These are phyloP conservation scores for Sclerotiophoma versabilis DNA, from an alignment of 2,329 filamentous ascomycete species.

Conservation along the genomic window DNA sequence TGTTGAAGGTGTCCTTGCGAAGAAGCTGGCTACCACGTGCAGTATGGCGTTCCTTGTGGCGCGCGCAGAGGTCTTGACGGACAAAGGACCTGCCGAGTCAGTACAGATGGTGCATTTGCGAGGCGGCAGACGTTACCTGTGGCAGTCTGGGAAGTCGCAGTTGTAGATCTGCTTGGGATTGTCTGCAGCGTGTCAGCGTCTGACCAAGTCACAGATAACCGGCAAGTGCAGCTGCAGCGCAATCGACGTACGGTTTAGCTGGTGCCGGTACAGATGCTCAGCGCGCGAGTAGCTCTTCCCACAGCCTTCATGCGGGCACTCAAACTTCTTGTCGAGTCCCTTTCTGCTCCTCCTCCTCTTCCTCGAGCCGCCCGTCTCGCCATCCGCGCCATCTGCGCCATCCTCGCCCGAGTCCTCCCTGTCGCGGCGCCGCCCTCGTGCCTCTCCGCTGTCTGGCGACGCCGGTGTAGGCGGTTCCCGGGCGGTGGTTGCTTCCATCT, in stretches of 20 bases:
- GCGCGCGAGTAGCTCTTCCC: slow-evolving; percentile 96
- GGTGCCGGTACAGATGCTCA: slow-evolving; percentile 95
- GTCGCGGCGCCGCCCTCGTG: slow-evolving; percentile 48
- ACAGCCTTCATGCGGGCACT: slow-evolving; percentile 83
- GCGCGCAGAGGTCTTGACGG: slow-evolving; percentile 87
- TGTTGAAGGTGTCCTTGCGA: slow-evolving; percentile 71
- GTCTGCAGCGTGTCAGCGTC: slow-evolving; percentile 60
- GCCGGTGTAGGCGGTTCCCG: slow-evolving; percentile 43
- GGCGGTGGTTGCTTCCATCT: slow-evolving; percentile 42
- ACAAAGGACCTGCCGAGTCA: slow-evolving; percentile 73
- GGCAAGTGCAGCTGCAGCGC: background rate
- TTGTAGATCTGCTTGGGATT: slow-evolving; percentile 93
- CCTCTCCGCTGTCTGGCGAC: slow-evolving; percentile 45
- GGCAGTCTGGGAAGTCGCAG: slow-evolving; percentile 91
- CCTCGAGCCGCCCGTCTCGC: slow-evolving; percentile 45
- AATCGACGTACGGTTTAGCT: slow-evolving; percentile 79
- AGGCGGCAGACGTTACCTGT: slow-evolving; percentile 49
- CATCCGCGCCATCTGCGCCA: slow-evolving; percentile 34
- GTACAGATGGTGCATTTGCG: background rate
- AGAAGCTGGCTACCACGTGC: slow-evolving; percentile 76
- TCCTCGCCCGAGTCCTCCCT: slow-evolving; percentile 42
- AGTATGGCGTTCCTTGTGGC: slow-evolving; percentile 59
- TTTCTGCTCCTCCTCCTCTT: slow-evolving; percentile 77
- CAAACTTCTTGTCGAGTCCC: slow-evolving; percentile 74
- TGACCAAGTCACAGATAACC: too few relatives aligned